Percentiles rank a stretch among this genome's conserved stretches.
phyloP scores from a whole-genome alignment of 23 red algal species.

The Gracilaria domingensis region DNA sequence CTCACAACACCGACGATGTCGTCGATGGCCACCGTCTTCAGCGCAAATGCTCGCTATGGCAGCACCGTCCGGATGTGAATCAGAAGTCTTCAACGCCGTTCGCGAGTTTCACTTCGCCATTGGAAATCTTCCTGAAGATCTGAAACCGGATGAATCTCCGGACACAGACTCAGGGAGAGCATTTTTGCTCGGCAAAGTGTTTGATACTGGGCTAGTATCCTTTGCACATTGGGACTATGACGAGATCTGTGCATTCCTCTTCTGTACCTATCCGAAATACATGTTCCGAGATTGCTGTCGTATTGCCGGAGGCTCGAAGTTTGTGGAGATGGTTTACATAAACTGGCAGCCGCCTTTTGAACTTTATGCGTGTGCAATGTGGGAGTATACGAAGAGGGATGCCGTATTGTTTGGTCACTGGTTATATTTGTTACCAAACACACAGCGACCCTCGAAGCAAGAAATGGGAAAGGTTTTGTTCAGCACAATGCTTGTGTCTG shows the following conservation, averaged over 20 bases:
- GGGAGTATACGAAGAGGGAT: constrained; percentile 27
- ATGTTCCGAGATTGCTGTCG: constrained; percentile 2
- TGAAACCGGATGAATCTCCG: neutral
- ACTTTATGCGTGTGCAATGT: constrained; percentile 19
- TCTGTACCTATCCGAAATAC: neutral
- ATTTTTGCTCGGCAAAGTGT: neutral
- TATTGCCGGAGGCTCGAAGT: neutral
- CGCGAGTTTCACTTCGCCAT: neutral
- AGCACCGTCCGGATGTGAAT: neutral
- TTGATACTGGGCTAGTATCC: neutral
- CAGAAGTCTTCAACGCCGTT: neutral
- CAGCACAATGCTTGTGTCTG: neutral
- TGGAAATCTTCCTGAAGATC: neutral
- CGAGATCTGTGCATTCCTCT: constrained; percentile 6
- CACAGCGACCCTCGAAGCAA: neutral
- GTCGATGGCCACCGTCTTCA: too few relatives aligned
- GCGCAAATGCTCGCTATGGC: neutral
- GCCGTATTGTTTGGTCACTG: constrained; percentile 35
- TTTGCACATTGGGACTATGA: neutral
- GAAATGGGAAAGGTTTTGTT: constrained; percentile 48
- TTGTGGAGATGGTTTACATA: neutral
- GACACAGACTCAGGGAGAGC: neutral
- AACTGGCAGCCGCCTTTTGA: constrained; percentile 44
- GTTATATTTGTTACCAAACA: constrained; percentile 31
- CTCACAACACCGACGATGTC: too few relatives aligned